Conservation (phyloP, 129 eudicot genomes). For the Escallonia herrerae region DNA sequence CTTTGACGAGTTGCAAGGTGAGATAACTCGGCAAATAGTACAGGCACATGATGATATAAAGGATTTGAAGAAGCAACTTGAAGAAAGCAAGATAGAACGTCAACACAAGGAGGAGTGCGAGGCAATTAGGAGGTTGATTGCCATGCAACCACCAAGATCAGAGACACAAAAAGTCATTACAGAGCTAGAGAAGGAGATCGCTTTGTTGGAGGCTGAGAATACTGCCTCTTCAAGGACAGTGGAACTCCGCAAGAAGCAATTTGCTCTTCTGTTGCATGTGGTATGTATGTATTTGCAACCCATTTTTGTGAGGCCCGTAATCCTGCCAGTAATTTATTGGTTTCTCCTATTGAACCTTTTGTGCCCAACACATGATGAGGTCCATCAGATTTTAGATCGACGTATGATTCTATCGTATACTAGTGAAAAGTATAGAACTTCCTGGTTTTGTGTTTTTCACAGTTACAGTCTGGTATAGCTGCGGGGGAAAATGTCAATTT, state of each 20-base stretch:
- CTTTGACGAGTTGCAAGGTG: slow-evolving; percentile 74
- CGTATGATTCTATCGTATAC: not conserved
- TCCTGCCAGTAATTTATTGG: not conserved
- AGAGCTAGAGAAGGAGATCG: slow-evolving; percentile 81
- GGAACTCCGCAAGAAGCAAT: slow-evolving; percentile 93
- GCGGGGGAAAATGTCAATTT: no score
- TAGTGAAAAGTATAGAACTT: no score
- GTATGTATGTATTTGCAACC: slow-evolving; percentile 32
- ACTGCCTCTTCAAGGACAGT: slow-evolving; percentile 72
- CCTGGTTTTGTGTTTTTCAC: no score
- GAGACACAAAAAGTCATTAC: slow-evolving; percentile 72
- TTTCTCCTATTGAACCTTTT: slow-evolving; percentile 1
- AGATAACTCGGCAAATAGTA: slow-evolving; percentile 69
- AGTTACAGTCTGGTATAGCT: no score
- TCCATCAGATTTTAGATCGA: not conserved
- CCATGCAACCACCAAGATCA: slow-evolving; percentile 75
- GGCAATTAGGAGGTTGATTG: slow-evolving; percentile 73
- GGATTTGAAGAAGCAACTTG: slow-evolving; percentile 81
- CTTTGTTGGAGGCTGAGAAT: slow-evolving; percentile 76
- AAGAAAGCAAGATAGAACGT: slow-evolving; percentile 87
- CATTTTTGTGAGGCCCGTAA: not conserved
- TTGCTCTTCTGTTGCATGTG: slow-evolving; percentile 89
- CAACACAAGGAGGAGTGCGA: slow-evolving; percentile 98
- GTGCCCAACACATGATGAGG: not conserved
- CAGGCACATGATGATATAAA: slow-evolving; percentile 81